Percentiles rank a stretch among this genome's conserved stretches.
These are phyloP conservation scores for Xylaria digitata DNA, from an alignment of 2,329 filamentous ascomycete species.

Conservation along the genomic window DNA sequence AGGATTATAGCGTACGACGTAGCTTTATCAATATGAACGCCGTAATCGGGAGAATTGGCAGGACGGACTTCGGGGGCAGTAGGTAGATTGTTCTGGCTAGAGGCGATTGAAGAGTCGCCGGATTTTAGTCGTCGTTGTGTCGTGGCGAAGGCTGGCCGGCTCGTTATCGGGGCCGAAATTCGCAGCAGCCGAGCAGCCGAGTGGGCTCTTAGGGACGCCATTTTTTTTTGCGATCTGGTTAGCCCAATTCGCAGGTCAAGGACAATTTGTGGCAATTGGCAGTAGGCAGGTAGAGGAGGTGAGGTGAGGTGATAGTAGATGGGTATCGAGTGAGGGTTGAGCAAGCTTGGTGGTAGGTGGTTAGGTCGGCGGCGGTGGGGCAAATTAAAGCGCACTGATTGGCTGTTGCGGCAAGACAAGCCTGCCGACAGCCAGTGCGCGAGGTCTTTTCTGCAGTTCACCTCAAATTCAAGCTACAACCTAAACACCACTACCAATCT, in stretches of 20 bases:
- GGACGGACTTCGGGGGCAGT: constrained; percentile 52
- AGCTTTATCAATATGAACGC: constrained; percentile 83
- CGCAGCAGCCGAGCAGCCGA: constrained; percentile 65
- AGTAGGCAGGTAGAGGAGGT: constrained; percentile 1
- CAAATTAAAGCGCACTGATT: constrained; percentile 49
- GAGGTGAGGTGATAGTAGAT: constrained; percentile 18
- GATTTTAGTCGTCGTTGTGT: constrained; percentile 64
- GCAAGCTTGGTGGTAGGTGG: constrained; percentile 25
- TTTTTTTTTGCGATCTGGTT: constrained; percentile 31
- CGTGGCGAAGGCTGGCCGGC: constrained; percentile 54
- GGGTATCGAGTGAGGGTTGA: constrained; percentile 17
- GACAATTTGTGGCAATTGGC: constrained; percentile 12
- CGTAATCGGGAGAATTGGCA: constrained; percentile 82
- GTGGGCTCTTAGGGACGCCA: constrained; percentile 66
- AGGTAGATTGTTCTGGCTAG: constrained; percentile 51
- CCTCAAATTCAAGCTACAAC: constrained; percentile 37
- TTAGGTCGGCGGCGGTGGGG: constrained; percentile 32
- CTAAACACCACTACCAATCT: constrained; percentile 36
- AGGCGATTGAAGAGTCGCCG: constrained; percentile 53
- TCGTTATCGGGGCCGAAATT: constrained; percentile 51
- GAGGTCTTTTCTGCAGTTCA: constrained; percentile 59
- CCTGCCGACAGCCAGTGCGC: constrained; percentile 55
- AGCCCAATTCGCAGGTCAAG: constrained; percentile 29
- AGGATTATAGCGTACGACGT: constrained; percentile 76
- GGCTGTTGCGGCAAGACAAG: constrained; percentile 50